Evolutionary conservation across 257 asterid species (phyloP).

Genomic region (Ilex aquifolium): DNA sequence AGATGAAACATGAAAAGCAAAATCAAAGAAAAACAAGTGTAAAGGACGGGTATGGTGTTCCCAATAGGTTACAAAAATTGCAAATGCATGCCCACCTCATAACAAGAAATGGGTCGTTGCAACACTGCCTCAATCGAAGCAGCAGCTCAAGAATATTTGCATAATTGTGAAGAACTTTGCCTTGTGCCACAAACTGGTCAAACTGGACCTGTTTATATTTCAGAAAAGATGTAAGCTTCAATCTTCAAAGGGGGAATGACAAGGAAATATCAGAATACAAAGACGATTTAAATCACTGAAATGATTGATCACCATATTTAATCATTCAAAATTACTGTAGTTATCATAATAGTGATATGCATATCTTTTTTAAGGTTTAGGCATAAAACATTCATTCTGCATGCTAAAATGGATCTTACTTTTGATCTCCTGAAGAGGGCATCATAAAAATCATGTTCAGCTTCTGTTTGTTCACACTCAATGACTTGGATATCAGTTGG

Average conservation of each 20-base stretch:
- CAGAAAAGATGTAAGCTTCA: conserved; percentile 1
- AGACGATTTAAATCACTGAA: not conserved
- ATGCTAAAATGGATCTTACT: conserved; percentile 26
- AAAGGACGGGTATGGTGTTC: not conserved
- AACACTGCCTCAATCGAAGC: conserved; percentile 83
- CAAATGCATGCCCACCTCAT: conserved; percentile 45
- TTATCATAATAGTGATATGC: too few relatives aligned
- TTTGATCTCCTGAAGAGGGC: conserved; percentile 84
- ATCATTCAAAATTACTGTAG: too few relatives aligned
- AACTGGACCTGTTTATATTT: conserved; percentile 56
- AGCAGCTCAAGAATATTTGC: conserved; percentile 81
- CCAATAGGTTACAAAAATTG: not conserved
- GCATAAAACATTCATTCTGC: too few relatives aligned
- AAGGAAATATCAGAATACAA: not conserved
- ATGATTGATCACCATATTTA: too few relatives aligned
- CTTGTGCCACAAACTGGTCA: conserved; percentile 82
- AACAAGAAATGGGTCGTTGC: conserved; percentile 88
- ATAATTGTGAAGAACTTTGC: conserved; percentile 79
- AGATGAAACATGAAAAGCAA: not conserved
- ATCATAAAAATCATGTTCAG: conserved; percentile 65
- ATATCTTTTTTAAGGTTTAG: too few relatives aligned
- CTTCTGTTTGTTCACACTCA: conserved; percentile 66
- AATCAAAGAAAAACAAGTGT: not conserved
- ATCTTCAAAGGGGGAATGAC: not conserved
- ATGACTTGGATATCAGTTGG: conserved; percentile 69